Conservation (phyloP, 306 rosid genomes). For the Adenanthera pavonina region DNA sequence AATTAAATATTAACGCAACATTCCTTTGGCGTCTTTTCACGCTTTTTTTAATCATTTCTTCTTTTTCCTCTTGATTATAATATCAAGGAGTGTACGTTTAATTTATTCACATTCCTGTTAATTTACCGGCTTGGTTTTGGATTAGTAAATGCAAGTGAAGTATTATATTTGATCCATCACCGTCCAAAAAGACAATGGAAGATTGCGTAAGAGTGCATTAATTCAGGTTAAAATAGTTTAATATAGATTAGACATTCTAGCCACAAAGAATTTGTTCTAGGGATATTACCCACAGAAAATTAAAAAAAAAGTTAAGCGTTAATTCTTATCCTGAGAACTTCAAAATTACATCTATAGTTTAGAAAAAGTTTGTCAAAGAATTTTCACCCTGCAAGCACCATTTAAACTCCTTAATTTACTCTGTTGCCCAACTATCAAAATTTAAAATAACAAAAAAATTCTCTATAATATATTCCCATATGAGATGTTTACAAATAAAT, state of each 20-base stretch:
- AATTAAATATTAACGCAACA: not conserved
- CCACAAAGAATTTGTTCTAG: slow-evolving; percentile 18
- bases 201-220: slow-evolving; percentile 40
- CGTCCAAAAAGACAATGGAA: slow-evolving; percentile 12
- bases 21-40: not conserved
- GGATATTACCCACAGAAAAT: slow-evolving; percentile 17
- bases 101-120: slow-evolving; percentile 9
- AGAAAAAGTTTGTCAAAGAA: not conserved
- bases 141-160: not conserved
- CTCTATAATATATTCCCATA: not conserved
- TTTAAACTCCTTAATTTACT: not conserved
- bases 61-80: not conserved
- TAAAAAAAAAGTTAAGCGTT: slow-evolving; percentile 1
- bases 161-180: slow-evolving; percentile 25
- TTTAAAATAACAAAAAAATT: slow-evolving; percentile 18
- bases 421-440: not conserved
- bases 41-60: too few species aligned
- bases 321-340: not conserved
- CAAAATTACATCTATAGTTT: not conserved
- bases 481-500: not conserved
- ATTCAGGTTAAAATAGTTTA: not conserved
- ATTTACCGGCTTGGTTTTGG: slow-evolving; percentile 8
- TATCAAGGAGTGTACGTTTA: not conserved
- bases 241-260: slow-evolving; percentile 28
- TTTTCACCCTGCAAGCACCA: not conserved